Percentiles rank a stretch among this genome's conserved stretches.
phyloP scores from a whole-genome alignment of 2,329 filamentous ascomycete genomes.

The Sporothrix pallida region DNA sequence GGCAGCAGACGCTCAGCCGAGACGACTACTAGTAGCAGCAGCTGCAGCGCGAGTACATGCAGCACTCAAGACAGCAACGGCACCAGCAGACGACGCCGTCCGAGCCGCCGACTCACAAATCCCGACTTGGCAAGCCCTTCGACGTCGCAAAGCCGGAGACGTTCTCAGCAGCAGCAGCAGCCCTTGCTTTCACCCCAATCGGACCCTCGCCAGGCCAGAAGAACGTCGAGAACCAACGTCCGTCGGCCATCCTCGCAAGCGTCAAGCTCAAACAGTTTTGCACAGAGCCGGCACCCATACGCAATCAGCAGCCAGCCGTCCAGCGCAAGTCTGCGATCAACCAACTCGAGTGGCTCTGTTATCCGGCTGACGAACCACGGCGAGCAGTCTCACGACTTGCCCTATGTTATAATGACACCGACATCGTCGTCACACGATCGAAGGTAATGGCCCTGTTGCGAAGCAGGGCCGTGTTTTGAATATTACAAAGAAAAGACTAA shows the following conservation, averaged over 20 bases:
- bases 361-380: slow-evolving; percentile 54
- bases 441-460: not conserved
- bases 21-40: not conserved
- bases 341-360: slow-evolving; percentile 51
- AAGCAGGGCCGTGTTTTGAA: not conserved
- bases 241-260: slow-evolving; percentile 1
- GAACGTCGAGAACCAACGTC: not conserved
- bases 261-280: slow-evolving; percentile 49
- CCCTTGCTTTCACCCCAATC: not conserved
- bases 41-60: slow-evolving; percentile 1
- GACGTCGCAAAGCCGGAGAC: not conserved
- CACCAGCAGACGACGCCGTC: slow-evolving; percentile 29
- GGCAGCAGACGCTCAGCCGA: not conserved
- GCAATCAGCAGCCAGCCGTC: slow-evolving; percentile 48
- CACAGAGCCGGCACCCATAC: slow-evolving; percentile 52
- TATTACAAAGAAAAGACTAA: not conserved
- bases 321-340: slow-evolving; percentile 50
- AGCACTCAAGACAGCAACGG: slow-evolving; percentile 26
- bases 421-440: not conserved
- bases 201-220: not conserved
- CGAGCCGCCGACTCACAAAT: not conserved
- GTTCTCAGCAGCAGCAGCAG: slow-evolving; percentile 21
- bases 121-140: not conserved
- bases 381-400: slow-evolving; percentile 44
- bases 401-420: slow-evolving; percentile 46